These are phyloP conservation scores for Wallacemonas sp. DNA, from an alignment of 208 protist genomes.

Conservation along the genomic window DNA sequence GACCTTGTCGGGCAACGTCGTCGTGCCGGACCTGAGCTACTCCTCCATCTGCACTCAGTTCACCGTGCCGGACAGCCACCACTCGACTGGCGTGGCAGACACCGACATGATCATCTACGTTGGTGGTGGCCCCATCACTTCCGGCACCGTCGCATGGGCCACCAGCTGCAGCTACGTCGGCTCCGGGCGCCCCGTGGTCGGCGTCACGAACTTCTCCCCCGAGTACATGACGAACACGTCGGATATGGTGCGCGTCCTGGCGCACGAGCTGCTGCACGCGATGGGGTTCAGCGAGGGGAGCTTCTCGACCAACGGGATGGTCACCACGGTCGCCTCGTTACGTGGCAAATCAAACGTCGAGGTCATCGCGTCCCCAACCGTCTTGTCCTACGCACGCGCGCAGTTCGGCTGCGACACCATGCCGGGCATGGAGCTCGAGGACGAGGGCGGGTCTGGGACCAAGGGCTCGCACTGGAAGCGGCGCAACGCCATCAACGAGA, in stretches of 20 bases:
- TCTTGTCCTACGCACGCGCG: neutral
- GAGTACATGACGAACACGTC: neutral
- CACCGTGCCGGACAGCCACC: constrained; percentile 45
- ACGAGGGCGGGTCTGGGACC: constrained; percentile 23
- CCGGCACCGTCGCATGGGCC: constrained; percentile 19
- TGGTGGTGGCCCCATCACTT: neutral
- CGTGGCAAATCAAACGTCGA: constrained; percentile 13
- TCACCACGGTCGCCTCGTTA: neutral
- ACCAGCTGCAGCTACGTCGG: constrained; percentile 20
- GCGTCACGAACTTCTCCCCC: constrained; percentile 34
- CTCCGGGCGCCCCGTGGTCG: constrained; percentile 15
- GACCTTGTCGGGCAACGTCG: neutral
- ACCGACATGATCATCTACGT: constrained; percentile 45
- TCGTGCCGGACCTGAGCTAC: neutral
- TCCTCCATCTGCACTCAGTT: constrained; percentile 30
- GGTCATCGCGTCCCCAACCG: constrained; percentile 12
- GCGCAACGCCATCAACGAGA: constrained; percentile 31
- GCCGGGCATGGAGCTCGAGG: constrained; percentile 38
- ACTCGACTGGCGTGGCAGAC: constrained; percentile 40
- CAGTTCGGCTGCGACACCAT: constrained; percentile 16
- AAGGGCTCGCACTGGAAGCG: constrained; percentile 32
- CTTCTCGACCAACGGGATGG: constrained; percentile 14
- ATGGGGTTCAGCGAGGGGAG: constrained; percentile 30
- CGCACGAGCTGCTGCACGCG: constrained; percentile 65
- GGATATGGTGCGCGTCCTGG: constrained; percentile 17